Evolutionary conservation across 192 early-diverging fungal genomes (phyloP), one percentile per base, ranked within the genome.

Genomic region (Martensiomyces pterosporus): DNA sequence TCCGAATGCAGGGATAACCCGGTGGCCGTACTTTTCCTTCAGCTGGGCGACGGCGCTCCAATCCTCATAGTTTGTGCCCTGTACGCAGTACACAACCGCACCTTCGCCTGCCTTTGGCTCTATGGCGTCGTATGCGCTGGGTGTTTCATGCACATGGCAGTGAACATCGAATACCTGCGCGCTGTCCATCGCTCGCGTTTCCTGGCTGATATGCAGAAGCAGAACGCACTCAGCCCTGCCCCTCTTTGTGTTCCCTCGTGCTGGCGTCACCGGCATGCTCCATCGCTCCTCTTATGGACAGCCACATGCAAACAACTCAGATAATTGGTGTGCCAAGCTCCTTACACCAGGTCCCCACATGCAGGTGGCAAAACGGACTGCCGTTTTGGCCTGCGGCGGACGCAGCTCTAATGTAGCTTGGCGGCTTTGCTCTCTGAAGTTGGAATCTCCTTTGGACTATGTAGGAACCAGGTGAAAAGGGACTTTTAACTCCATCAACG

Each of bases 101-200:
- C n/a, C n/a, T n/a, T n/a, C 41, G 8, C 48, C 24, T 0, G 14
- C 6, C 15, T 22, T 14, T 23, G 10, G 15, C 4, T 46, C 43
- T 0, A 57, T 21, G 10, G 13, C 41, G 0, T 15, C 35, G 14
- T 58, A 33, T 13, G 32, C 34, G 3, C 9, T 50, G n/a, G 64
- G 59, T 10, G 52, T 64, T 27, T 76, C 66, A 18, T 76, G 73
- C 21, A 76, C 61, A 36, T 76, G 73, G 37, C 66, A 69, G 40
- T 76, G 73, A 17, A 49, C 66, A 35, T 76, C 73, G 40, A 52
- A 67, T 9, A 54, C 34, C 12, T 40, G 23, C 8, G 41, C 34
- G 12, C 9, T 17, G 35, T 13, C 39, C 27, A 29, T 36, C 24
- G 9, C 8, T 19, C 17, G 18, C 24, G 12, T 6, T 15, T 15